phyloP scores from a whole-genome alignment of 441 rosid species.

The Lagerstroemia fauriei region DNA sequence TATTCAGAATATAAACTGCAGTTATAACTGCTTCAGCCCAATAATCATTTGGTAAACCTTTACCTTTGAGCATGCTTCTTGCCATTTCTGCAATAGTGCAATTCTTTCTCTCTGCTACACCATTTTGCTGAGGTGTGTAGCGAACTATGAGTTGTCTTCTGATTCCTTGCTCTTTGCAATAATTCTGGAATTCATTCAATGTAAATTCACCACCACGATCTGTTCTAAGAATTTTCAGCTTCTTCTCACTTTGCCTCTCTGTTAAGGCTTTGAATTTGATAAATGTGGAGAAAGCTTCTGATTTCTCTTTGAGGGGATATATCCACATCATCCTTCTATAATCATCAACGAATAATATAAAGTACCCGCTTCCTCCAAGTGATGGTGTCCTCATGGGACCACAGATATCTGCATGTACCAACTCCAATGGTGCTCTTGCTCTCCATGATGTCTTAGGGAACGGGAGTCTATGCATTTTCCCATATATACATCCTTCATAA shows the following conservation, averaged over 20 bases:
- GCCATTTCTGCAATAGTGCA: too few species aligned
- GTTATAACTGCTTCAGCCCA: too few species aligned
- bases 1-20: too few species aligned
- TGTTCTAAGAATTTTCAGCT: conserved; percentile 6
- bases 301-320: conserved; percentile 11
- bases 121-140: too few species aligned
- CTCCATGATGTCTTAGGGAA: conserved; percentile 21
- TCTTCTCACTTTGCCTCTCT: not conserved
- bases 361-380: not conserved
- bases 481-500: conserved; percentile 15
- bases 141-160: not conserved
- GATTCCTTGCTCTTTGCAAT: not conserved
- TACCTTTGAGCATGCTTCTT: too few species aligned
- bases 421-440: conserved; percentile 9
- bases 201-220: conserved; percentile 5
- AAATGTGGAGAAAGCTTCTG: conserved; percentile 14
- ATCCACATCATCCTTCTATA: conserved; percentile 16
- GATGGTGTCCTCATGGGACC: not conserved
- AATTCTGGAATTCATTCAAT: not conserved
- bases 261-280: conserved; percentile 16
- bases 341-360: conserved; percentile 16
- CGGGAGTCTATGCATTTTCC: conserved; percentile 7
- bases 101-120: too few species aligned
- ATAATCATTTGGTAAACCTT: too few species aligned
- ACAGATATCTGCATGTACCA: conserved; percentile 18